Percentiles rank a stretch among this genome's conserved stretches.
These are phyloP conservation scores for Ajuga chamaepitys DNA, from an alignment of 257 asterid genomes.

Conservation along the genomic window DNA sequence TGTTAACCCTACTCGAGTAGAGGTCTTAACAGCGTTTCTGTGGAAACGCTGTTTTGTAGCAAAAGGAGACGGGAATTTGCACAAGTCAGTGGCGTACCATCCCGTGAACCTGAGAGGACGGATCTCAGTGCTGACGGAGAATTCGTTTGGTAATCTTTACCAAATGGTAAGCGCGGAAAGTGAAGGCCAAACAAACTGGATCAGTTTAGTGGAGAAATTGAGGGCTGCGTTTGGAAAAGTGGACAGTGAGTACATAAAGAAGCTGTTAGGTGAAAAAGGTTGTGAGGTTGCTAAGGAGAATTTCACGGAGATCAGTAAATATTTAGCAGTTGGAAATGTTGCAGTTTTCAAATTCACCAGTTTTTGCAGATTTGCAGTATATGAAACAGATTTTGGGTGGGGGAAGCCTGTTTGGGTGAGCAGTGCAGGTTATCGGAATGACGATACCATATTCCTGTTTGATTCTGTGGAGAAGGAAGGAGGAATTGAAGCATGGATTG, in stretches of 20 bases:
- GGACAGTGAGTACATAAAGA: constrained; percentile 12
- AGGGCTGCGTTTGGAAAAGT: constrained; percentile 29
- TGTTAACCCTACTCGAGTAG: constrained; percentile 29
- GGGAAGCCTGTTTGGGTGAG: constrained; percentile 50
- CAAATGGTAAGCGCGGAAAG: constrained; percentile 31
- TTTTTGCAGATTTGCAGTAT: constrained; percentile 36
- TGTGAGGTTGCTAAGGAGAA: constrained; percentile 29
- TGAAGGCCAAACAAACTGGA: constrained; percentile 26
- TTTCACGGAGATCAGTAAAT: constrained; percentile 19
- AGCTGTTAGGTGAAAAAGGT: constrained; percentile 34
- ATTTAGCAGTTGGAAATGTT: constrained; percentile 9
- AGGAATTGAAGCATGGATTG: constrained; percentile 45
- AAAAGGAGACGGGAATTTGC: not conserved
- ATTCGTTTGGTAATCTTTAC: constrained; percentile 56
- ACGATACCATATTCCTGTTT: constrained; percentile 12
- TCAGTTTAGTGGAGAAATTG: constrained; percentile 28
- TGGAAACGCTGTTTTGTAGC: constrained; percentile 43
- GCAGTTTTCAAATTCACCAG: constrained; percentile 32
- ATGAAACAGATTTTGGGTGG: constrained; percentile 54
- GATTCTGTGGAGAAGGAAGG: constrained; percentile 23
- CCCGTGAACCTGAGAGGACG: constrained; percentile 52
- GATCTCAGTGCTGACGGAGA: constrained; percentile 22
- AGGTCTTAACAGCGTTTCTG: constrained; percentile 37
- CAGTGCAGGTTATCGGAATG: constrained; percentile 16
- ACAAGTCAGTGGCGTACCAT: constrained; percentile 25